Evolutionary conservation across 139 green algal species (phyloP).

Genomic region (Chlamydomonas schloesseri): DNA sequence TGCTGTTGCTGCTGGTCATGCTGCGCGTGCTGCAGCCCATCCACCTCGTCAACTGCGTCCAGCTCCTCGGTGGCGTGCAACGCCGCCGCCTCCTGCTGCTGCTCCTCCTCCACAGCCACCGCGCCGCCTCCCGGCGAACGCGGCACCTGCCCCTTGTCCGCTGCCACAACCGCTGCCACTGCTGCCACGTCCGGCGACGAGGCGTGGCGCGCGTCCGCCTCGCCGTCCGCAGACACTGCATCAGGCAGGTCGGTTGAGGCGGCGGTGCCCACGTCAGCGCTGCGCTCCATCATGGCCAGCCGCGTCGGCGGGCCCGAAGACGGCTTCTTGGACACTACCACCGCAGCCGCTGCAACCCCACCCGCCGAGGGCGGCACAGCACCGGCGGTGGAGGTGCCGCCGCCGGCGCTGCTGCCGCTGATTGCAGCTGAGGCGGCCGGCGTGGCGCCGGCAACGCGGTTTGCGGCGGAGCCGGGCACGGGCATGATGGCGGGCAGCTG

Average conservation of each 20-base stretch:
- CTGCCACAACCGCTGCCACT: not conserved
- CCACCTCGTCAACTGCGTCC: not conserved
- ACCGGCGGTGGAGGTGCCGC: not conserved
- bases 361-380: not conserved
- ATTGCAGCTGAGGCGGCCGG: not conserved
- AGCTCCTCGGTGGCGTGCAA: no score
- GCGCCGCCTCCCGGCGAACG: not conserved
- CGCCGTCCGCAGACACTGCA: not conserved
- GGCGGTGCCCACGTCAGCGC: not conserved
- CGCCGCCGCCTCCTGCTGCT: not conserved
- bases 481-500: constrained; percentile 17
- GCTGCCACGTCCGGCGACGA: constrained; percentile 14
- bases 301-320: constrained; percentile 24
- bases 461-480: no score
- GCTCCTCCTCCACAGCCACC: not conserved
- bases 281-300: not conserved
- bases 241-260: not conserved
- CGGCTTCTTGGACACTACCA: not conserved
- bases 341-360: no score
- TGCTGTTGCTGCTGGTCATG: not conserved
- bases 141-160: not conserved
- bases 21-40: not conserved
- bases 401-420: not conserved
- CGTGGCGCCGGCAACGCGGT: not conserved
- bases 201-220: constrained; percentile 1